Evolutionary conservation across 176 grass and related monocot species (phyloP), one percentile per base, ranked within the genome.

Genomic region (Poa pratensis): DNA sequence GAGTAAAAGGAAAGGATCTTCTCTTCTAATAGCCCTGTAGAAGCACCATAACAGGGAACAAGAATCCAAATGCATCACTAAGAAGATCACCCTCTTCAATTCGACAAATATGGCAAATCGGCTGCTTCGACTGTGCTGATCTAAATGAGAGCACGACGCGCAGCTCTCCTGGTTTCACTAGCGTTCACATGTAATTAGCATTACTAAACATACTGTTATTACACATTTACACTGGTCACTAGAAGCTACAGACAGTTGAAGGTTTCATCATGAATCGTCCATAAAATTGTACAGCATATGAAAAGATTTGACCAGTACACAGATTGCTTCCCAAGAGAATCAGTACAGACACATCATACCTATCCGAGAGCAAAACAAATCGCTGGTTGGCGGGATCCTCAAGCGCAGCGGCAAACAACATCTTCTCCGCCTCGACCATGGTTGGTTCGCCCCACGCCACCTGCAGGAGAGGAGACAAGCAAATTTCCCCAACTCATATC

Each of bases 371-470:
- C 69, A 99, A 77, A 85, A 89, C 90, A 82, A 96, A 99, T 17
- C 88, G 91, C 64, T 92, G 93, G 84, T 96, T 99, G 9, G 84
- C 65, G 8, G 93, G 90, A 83, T 99, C 93, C 79, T 89, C 82
- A 18, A 99, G 93, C 16, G 96, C 96, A 1, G 91, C 73, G 16
- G 86, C 89, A 23, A 99, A 86, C 73, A 99, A 49, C 80, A 90
- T 60, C 78, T 88, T 88, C 69, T 99, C 96, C 1, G 96, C 96
- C 92, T 96, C 84, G 32, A 99, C 88, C 96, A 99, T 99, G 51
- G 91, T 99, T 5, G 84, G 83, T 45, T 92, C 96, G 39, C 96
- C 96, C 96, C 96, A 99, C 30, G 77, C 66, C 79, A 99, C 96
- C 96, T 99, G 88, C 85, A 79, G 53, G 73, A 64, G 60, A 79